These are phyloP conservation scores for Podospora tetraspora DNA, from an alignment of 495 filamentous ascomycete genomes.

Conservation along the genomic window DNA sequence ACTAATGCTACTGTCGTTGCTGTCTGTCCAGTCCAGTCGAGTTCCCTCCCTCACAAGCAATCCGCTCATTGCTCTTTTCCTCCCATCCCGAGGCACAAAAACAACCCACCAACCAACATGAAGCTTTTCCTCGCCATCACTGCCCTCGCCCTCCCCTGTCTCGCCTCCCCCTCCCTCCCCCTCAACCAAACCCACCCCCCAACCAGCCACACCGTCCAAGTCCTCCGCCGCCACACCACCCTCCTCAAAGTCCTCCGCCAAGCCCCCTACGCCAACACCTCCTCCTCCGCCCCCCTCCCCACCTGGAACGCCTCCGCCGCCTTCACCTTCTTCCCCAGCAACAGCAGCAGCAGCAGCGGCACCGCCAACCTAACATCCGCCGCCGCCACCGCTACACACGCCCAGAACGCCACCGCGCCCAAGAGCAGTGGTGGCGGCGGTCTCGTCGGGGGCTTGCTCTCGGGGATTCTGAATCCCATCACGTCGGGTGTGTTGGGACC, in stretches of 20 bases:
- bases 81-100: neutral
- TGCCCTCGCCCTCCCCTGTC: neutral
- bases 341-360: neutral
- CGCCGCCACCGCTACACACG: neutral
- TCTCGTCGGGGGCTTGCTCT: neutral
- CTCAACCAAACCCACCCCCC: neutral
- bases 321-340: slow-evolving; percentile 2
- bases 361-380: neutral
- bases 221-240: slow-evolving; percentile 1
- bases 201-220: too few species aligned
- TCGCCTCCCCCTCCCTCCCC: neutral
- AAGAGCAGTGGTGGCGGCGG: neutral
- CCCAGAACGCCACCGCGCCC: neutral
- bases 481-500: neutral
- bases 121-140: neutral
- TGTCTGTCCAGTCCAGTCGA: neutral
- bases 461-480: neutral
- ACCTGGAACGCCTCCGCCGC: slow-evolving; percentile 1
- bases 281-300: neutral
- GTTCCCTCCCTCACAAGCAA: neutral
- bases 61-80: neutral
- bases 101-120: neutral
- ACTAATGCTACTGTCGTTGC: neutral
- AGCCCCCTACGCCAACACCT: slow-evolving; percentile 4
- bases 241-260: neutral